These are phyloP conservation scores for Alternaria alternata DNA, from an alignment of 2,329 filamentous ascomycete genomes.

Conservation along the genomic window DNA sequence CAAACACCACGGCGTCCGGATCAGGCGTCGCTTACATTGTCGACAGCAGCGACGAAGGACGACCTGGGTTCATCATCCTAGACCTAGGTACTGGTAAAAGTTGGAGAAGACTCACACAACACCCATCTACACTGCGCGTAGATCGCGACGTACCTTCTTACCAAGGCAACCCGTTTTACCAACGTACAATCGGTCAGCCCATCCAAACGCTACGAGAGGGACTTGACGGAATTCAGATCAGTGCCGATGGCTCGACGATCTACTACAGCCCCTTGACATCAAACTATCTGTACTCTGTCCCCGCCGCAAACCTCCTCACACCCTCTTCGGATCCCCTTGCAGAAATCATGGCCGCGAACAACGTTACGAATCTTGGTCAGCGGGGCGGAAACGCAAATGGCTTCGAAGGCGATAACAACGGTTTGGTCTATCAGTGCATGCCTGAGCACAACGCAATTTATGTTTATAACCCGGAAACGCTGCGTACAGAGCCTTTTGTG, in stretches of 20 bases:
- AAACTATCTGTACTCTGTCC: slow-evolving; percentile 56
- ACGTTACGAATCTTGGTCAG: slow-evolving; percentile 57
- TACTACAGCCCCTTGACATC: slow-evolving; percentile 56
- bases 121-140: slow-evolving; percentile 45
- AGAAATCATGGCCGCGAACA: slow-evolving; percentile 54
- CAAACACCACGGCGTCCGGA: slow-evolving; percentile 51
- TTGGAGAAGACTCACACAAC: slow-evolving; percentile 58
- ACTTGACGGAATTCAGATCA: slow-evolving; percentile 59
- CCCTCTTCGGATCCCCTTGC: slow-evolving; percentile 52
- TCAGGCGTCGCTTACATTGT: slow-evolving; percentile 61
- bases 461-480: slow-evolving; percentile 53
- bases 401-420: slow-evolving; percentile 60
- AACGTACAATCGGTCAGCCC: slow-evolving; percentile 39
- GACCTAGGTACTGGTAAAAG: slow-evolving; percentile 59
- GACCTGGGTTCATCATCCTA: slow-evolving; percentile 60
- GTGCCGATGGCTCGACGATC: slow-evolving; percentile 56
- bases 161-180: slow-evolving; percentile 57
- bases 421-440: slow-evolving; percentile 58
- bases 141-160: slow-evolving; percentile 57
- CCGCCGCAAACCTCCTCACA: slow-evolving; percentile 54
- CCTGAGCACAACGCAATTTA: slow-evolving; percentile 58
- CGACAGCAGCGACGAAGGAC: slow-evolving; percentile 56
- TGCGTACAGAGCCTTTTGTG: slow-evolving; percentile 55
- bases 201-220: slow-evolving; percentile 55
- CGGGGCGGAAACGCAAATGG: slow-evolving; percentile 60